Evolutionary conservation across 345 rosid genomes (phyloP).

Genomic region (Erysimum cheiranthoides): DNA sequence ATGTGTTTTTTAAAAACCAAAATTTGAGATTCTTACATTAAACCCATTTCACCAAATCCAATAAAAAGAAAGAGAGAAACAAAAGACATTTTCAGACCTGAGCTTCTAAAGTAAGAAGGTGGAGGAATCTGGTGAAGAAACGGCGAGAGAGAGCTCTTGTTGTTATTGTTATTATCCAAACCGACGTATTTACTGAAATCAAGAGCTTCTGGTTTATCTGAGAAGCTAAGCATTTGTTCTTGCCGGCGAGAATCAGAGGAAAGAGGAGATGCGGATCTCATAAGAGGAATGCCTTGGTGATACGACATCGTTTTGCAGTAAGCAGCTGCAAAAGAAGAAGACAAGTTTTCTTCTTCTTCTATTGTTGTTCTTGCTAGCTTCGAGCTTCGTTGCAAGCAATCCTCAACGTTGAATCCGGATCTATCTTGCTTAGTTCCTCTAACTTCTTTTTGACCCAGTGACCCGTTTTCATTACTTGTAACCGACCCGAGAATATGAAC

Average conservation of each 20-base stretch:
- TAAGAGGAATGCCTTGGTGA: constrained; percentile 51
- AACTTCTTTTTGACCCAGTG: constrained; percentile 43
- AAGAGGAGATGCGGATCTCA: constrained; percentile 59
- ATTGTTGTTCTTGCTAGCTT: constrained; percentile 44
- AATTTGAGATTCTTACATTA: background rate
- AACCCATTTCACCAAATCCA: constrained; percentile 36
- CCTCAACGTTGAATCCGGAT: constrained; percentile 53
- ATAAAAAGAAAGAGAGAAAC: background rate
- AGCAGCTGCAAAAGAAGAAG: constrained; percentile 29
- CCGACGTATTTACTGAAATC: constrained; percentile 45
- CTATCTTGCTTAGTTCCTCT: constrained; percentile 57
- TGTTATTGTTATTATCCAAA: constrained; percentile 24
- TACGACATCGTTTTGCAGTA: constrained; percentile 52
- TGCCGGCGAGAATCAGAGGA: constrained; percentile 46
- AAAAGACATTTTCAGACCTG: constrained; percentile 47
- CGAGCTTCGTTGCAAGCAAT: constrained; percentile 43
- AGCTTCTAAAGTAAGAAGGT: constrained; percentile 46
- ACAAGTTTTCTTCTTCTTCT: constrained; percentile 40
- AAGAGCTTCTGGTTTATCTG: constrained; percentile 51
- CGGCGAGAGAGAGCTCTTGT: constrained; percentile 45
- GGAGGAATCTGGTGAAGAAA: constrained; percentile 45
- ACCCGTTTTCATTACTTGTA: constrained; percentile 47
- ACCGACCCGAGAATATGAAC: constrained; percentile 56
- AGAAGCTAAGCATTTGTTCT: constrained; percentile 67
- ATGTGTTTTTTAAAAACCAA: background rate